Evolutionary conservation across 495 filamentous ascomycete genomes (phyloP).

Genomic region (Lentithecium fluviatile): DNA sequence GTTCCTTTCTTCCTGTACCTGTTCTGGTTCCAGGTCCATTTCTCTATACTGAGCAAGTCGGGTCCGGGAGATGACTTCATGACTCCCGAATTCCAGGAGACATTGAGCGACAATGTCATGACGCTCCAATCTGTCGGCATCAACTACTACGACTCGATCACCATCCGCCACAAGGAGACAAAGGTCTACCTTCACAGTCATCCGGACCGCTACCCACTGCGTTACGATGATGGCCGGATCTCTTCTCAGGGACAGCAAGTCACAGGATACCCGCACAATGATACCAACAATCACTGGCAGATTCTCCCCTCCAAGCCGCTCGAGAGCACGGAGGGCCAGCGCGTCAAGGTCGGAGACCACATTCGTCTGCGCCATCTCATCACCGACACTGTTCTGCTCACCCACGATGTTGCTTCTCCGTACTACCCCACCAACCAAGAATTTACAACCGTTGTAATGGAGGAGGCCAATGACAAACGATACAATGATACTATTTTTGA

Average conservation of each 20-base stretch:
- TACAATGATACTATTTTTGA: slow-evolving; percentile 93
- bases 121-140: slow-evolving; percentile 78
- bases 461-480: slow-evolving; percentile 72
- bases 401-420: slow-evolving; percentile 98
- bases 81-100: slow-evolving; percentile 97
- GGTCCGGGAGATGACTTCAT: slow-evolving; percentile 98
- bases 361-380: slow-evolving; percentile 84
- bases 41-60: slow-evolving; percentile 80
- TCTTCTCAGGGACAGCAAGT: slow-evolving; percentile 95
- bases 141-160: slow-evolving; percentile 85
- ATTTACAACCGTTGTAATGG: slow-evolving; percentile 78
- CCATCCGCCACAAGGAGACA: slow-evolving; percentile 93
- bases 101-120: slow-evolving; percentile 90
- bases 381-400: slow-evolving; percentile 82
- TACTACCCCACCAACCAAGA: slow-evolving; percentile 98
- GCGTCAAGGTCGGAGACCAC: slow-evolving; percentile 80
- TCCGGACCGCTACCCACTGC: slow-evolving; percentile 79
- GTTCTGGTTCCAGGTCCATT: slow-evolving; percentile 99
- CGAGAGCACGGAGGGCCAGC: slow-evolving; percentile 52
- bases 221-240: slow-evolving; percentile 96
- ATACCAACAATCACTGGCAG: slow-evolving; percentile 99
- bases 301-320: slow-evolving; percentile 67
- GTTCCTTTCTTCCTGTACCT: slow-evolving; percentile 96
- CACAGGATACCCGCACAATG: slow-evolving; percentile 95
- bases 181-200: slow-evolving; percentile 95